phyloP scores from a whole-genome alignment of 257 asterid genomes.

The Jaltomata sinuosa region DNA sequence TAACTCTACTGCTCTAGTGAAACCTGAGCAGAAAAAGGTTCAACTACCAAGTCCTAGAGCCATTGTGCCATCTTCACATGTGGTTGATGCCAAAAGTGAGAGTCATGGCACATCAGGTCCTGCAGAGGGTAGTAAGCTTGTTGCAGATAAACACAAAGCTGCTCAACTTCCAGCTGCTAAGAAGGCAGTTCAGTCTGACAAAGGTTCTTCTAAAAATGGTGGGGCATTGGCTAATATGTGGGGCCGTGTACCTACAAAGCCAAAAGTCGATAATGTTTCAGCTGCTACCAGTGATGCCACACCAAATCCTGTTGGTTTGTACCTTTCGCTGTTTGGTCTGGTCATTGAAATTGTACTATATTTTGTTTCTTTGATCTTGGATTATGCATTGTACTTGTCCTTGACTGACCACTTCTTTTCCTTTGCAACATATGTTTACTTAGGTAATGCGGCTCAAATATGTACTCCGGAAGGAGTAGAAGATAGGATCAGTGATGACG shows the following conservation, averaged over 20 bases:
- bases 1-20: constrained; percentile 23
- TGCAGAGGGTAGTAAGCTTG: constrained; percentile 29
- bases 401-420: constrained; percentile 3
- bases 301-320: constrained; percentile 53
- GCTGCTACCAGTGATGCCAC: constrained; percentile 23
- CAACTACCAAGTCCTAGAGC: constrained; percentile 33
- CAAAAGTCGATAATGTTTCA: constrained; percentile 36
- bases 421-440: constrained; percentile 1
- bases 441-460: constrained; percentile 61
- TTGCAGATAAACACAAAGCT: constrained; percentile 40
- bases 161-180: constrained; percentile 32
- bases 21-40: constrained; percentile 32
- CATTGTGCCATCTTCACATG: constrained; percentile 21
- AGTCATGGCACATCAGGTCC: constrained; percentile 20
- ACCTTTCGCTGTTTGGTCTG: constrained; percentile 10
- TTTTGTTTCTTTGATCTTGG: background rate
- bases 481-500: constrained; percentile 63
- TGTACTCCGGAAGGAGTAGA: constrained; percentile 50
- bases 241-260: constrained; percentile 73
- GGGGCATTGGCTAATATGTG: constrained; percentile 83
- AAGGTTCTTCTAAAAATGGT: constrained; percentile 51
- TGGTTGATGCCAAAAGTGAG: constrained; percentile 36
- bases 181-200: constrained; percentile 46
- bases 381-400: background rate
- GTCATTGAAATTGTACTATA: background rate